Base-by-base conservation (phyloP, 1,284 basidiomycete species). In the Ganoderma boninense region DNA sequence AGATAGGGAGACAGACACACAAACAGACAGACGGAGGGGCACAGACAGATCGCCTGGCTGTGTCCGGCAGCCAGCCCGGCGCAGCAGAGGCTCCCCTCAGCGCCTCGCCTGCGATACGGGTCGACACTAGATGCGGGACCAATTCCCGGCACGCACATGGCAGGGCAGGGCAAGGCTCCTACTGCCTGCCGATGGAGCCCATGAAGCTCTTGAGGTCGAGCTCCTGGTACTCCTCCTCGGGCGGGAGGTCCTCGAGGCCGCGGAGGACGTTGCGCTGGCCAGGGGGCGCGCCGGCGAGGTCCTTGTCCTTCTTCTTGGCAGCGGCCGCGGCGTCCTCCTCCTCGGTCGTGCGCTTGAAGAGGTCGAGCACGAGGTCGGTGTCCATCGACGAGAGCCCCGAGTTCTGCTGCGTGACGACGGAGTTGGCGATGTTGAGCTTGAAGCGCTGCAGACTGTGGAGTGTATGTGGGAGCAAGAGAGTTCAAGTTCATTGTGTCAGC, bases 391-490 rank as follows among this genome's bases (percentile, higher is more conserved):
- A 87, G 69, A 99, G 84, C 42, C 96, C 96, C 1, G 96, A 89
- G 81, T 99, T 99, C 81, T 99, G 97, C 82, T 99, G 97, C 4
- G 96, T 99, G 52, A 99, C 95, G 69, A 99, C 92, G 7, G 97
- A 97, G 77, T 96, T 94, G 23, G 98, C 98, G 75, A 99, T 97
- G 79, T 99, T 99, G 75, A 99, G 87, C 82, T 99, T 99, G 90
- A 99, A 99, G 64, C 97, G 93, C 88, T 99, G 98, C 74, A 98
- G 81, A 62, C 96, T 97, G 75, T 8, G 29, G 38, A 38, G 38
- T 38, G 38, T 2, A 7, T 7, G 38, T 38, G 6, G 38, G 7
- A 38, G 38, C 29, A 7, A 7, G 38, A 6, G 38, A n/a, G n/a
- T n/a, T n/a, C n/a, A n/a, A 38, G 4, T 32, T 38, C 1, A 38